Base-by-base conservation (phyloP, 345 rosid species). In the Populus tremula region DNA sequence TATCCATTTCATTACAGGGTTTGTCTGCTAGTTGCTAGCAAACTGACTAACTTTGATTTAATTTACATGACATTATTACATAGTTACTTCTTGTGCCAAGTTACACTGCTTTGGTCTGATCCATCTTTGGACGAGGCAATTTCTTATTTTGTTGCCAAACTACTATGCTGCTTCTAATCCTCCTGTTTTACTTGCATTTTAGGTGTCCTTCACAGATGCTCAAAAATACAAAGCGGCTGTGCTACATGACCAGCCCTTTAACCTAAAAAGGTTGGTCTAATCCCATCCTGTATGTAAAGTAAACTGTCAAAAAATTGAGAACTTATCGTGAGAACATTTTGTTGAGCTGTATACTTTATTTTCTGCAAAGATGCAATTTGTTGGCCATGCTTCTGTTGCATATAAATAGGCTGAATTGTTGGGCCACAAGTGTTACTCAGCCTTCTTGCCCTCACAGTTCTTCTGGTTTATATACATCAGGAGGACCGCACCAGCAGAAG, bases 131-230 rank as follows among this genome's bases (percentile, higher is more conserved):
- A 47, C 5, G 18, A 47, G 17, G 18, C 50, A 47, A 4, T 47
- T 47, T 47, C n/a, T 8, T 41, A 17, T 18, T 64, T 18, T 16
- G 20, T 38, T 23, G 2, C n/a, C 17, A 5, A 23, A 25, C 13
- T 47, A 41, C 1, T 39, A 62, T 31, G 54, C 56, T 49, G 72
- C 39, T 63, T 65, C 23, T 61, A 18, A 54, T 64, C 23, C 35
- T 75, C 27, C 9, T 66, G 76, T 50, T 59, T 71, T 67, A 53
- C 41, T 23, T 80, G 50, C 36, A 56, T 49, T 62, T 74, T 85
- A 96, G 99, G 78, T 93, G 79, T 85, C 95, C 36, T 96, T 96
- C 90, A 82, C 94, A 5, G 96, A 92, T 74, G 75, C 69, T 71
- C 93, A 86, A 9, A 92, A 85, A 31, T 92, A 83, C 85, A 93